Evolutionary conservation across 2,329 filamentous ascomycete species (phyloP), one percentile per base, ranked within the genome.

Genomic region (Alternaria sp.): DNA sequence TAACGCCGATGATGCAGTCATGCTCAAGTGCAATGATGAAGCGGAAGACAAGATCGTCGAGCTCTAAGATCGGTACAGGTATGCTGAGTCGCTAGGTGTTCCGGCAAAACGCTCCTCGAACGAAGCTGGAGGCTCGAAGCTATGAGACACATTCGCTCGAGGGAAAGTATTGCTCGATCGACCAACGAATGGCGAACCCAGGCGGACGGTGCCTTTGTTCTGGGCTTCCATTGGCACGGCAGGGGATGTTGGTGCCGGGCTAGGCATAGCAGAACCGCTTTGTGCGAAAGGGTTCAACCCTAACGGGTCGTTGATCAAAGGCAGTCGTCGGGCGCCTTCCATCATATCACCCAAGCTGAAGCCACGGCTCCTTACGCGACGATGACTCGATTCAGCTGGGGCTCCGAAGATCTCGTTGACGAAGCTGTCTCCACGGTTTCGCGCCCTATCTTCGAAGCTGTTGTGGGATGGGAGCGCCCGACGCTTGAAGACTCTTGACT

Each of bases 321-420:
- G 82, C 33, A 89, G 80, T 56, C 84, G 82, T 55, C 82, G 78
- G 69, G 81, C 84, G 55, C 84, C 81, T 26, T 82, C 82, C 65
- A 82, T 83, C 63, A 87, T 84, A 56, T 87, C 86, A 54, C 87
- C 86, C 23, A 87, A 82, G 50, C 87, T 90, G 70, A 88, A 89
- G 58, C 88, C 88, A 46, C 88, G 86, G 69, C 85, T 88, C 44
- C 88, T 85, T 33, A 88, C 84, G 28, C 87, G 85, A 59, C 86
- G 85, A 68, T 87, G 84, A 57, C 85, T 84, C 10, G 82, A 81
- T 63, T 87, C 84, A 26, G 81, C 79, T 43, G 81, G 79, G 33
- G 80, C 79, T 58, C 82, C 80, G 65, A 86, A 84, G 9, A 86
- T 73, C 60, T 84, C 79, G 54, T 77, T 79, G 43, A 80, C 78